Base-by-base conservation (phyloP, 495 filamentous ascomycete genomes). In the Glonium stellatum region DNA sequence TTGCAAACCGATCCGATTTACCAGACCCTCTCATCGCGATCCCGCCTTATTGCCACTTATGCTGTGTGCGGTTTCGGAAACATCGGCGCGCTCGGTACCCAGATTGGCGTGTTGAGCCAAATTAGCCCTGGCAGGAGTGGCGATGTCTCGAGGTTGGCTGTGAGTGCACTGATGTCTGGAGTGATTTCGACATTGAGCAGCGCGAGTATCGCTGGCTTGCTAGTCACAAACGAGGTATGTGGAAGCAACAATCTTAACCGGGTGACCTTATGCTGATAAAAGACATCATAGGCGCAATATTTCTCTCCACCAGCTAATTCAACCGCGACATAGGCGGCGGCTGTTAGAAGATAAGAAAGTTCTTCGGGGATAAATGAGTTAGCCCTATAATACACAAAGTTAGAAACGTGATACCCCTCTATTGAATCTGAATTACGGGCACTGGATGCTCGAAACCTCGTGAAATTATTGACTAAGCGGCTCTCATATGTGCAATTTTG, bases 91-190 rank as follows among this genome's bases (percentile, higher is more conserved):
- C 82, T 92, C 39, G 89, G 89, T 60, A 91, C 87, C 57, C 89
- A 95, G 71, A 92, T 92, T 58, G 88, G 89, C 71, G 87, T 96
- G 42, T 75, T 95, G 6, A 82, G 85, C 0, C 90, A 95, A 75
- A 79, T 96, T 52, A 82, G 87, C 1, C 89, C 91, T 0, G 74
- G 77, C 23, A 80, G 90, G 25, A 78, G 78, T 61, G 88, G 84
- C 19, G 87, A 92, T 68, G 84, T 96, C 18, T 84, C 85, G 21
- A 81, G 79, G 52, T 78, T 95, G 15, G 89, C 91, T 3, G 39
- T 93, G 27, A 87, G 83, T 41, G 89, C 90, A 0, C 79, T 96
- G 66, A 75, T 93, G 34, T 83, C 86, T 9, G 90, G 90, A 63
- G 82, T 89, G 6, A 72, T 96, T 46, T 82, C 83, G 23, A 96